A percentile compares a stretch with the other conserved stretches of the same genome.
Conservation (phyloP, 371 early-diverging fungal species). For the Saksenaea vasiformis region DNA sequence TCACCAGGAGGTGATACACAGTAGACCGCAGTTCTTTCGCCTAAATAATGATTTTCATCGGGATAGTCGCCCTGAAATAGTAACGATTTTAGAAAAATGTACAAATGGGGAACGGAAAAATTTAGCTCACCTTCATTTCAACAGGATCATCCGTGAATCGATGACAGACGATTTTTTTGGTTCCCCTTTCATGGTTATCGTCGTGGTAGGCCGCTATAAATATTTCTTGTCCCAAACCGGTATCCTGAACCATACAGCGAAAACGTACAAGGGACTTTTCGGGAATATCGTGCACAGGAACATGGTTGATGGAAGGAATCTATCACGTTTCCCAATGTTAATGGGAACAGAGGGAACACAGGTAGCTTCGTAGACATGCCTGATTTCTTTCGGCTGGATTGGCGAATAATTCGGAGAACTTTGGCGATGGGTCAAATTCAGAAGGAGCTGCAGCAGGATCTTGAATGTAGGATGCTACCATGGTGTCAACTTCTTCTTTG, state of each 20-base stretch:
- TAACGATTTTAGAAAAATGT: neutral
- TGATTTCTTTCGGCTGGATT: conserved; percentile 10
- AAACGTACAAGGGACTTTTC: conserved; percentile 60
- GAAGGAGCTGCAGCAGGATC: conserved; percentile 9
- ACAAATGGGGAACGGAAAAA: neutral
- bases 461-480: conserved; percentile 15
- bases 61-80: conserved; percentile 14
- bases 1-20: conserved; percentile 70
- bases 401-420: conserved; percentile 19
- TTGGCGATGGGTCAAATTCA: conserved; percentile 23
- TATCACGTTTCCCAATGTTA: conserved; percentile 15
- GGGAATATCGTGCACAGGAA: conserved; percentile 38
- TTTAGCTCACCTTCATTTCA: conserved; percentile 20
- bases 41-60: conserved; percentile 24
- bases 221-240: conserved; percentile 64
- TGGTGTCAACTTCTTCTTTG: too few relatives aligned
- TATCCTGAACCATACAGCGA: conserved; percentile 72
- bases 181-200: conserved; percentile 16
- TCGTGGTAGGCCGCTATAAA: conserved; percentile 51
- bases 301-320: conserved; percentile 54
- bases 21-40: conserved; percentile 50
- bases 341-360: neutral
- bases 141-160: conserved; percentile 45
- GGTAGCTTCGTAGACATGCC: conserved; percentile 13
- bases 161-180: conserved; percentile 26